Conservation (phyloP, 805 yeast genomes). For the Kregervanrija pseudodelftensis region DNA sequence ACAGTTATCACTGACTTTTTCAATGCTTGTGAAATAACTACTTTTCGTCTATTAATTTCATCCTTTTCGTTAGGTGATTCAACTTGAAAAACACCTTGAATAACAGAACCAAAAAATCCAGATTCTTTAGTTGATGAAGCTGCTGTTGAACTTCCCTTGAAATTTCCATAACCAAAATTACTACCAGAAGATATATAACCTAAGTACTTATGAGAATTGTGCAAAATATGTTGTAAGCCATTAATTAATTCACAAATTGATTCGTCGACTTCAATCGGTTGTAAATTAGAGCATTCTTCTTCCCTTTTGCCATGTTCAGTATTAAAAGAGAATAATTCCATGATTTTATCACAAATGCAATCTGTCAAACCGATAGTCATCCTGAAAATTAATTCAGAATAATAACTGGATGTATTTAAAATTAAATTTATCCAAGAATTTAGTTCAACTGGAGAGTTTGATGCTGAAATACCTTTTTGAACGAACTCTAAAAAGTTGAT, state of each 20-base stretch:
- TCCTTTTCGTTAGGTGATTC: conserved; percentile 52
- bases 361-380: conserved; percentile 17
- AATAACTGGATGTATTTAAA: conserved; percentile 16
- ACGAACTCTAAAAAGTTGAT: conserved; percentile 21
- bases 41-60: conserved; percentile 45
- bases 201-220: conserved; percentile 50
- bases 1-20: conserved; percentile 50
- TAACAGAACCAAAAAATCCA: conserved; percentile 59
- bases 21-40: conserved; percentile 55
- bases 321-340: conserved; percentile 15
- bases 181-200: conserved; percentile 15
- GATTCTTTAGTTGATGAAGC: conserved; percentile 26
- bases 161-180: conserved; percentile 8
- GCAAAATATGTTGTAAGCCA: conserved; percentile 63
- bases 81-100: conserved; percentile 71
- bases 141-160: not conserved
- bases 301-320: conserved; percentile 1
- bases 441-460: conserved; percentile 17
- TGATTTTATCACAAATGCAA: conserved; percentile 24
- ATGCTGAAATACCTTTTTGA: conserved; percentile 17
- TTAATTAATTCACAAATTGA: conserved; percentile 38
- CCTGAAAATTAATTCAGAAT: conserved; percentile 20
- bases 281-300: not conserved
- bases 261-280: conserved; percentile 24
- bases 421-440: conserved; percentile 24